phyloP scores from a whole-genome alignment of 2,329 filamentous ascomycete genomes.

The Aspergillus udagawae region DNA sequence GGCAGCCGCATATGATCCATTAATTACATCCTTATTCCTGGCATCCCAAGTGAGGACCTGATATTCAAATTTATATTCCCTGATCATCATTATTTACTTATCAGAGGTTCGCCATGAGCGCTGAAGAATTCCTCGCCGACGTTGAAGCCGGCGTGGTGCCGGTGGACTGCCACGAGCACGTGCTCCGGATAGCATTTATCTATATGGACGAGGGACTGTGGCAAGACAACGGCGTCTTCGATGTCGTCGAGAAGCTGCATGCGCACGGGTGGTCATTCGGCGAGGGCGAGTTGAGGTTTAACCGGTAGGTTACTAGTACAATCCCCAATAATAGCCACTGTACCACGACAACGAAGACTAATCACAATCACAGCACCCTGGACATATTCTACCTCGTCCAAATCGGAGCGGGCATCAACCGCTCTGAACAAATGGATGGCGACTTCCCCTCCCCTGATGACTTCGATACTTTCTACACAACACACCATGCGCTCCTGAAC shows the following conservation, averaged over 20 bases:
- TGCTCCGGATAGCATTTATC: conserved; percentile 21
- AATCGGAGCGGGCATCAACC: conserved; percentile 18
- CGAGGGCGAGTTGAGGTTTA: conserved; percentile 17
- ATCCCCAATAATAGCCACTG: not conserved
- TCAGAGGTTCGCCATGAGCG: conserved; percentile 2
- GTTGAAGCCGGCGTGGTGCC: conserved; percentile 1
- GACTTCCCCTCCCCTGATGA: conserved; percentile 12
- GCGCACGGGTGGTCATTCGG: conserved; percentile 17
- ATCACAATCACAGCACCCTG: conserved; percentile 13
- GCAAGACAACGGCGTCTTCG: conserved; percentile 12
- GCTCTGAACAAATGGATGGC: conserved; percentile 8
- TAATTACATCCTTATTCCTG: not conserved
- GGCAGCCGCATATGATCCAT: not conserved
- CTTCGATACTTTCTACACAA: conserved; percentile 15
- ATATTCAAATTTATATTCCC: not conserved
- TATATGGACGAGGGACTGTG: conserved; percentile 17
- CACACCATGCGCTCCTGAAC: conserved; percentile 13
- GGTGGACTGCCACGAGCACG: conserved; percentile 22
- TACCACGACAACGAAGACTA: not conserved
- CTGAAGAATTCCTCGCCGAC: conserved; percentile 2
- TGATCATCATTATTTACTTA: not conserved
- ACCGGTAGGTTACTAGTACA: conserved; percentile 12
- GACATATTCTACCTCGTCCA: conserved; percentile 21
- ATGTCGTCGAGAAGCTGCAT: conserved; percentile 19
- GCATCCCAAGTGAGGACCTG: not conserved